Conservation (phyloP, 2,329 filamentous ascomycete species). For the Fusarium tanahbumbuense region DNA sequence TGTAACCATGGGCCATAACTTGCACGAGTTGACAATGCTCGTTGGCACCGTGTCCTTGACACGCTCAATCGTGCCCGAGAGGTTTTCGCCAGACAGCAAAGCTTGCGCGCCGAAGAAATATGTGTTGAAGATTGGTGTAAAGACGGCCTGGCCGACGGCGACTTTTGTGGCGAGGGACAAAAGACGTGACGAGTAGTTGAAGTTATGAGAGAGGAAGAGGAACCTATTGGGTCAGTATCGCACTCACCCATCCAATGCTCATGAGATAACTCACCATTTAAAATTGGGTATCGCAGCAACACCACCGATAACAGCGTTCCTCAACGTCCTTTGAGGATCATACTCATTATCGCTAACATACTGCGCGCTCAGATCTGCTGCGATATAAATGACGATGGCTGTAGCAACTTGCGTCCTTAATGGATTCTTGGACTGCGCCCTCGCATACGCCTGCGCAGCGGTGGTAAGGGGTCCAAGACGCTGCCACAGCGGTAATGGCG, state of each 20-base stretch:
- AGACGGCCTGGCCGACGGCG: conserved; percentile 79
- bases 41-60: conserved; percentile 80
- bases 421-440: conserved; percentile 77
- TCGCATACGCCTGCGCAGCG: conserved; percentile 70
- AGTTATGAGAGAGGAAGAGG: conserved; percentile 80
- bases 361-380: conserved; percentile 83
- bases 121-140: conserved; percentile 84
- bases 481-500: conserved; percentile 62
- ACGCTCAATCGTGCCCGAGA: conserved; percentile 74
- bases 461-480: conserved; percentile 68
- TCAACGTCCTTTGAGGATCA: conserved; percentile 74
- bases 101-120: conserved; percentile 88
- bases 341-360: conserved; percentile 72
- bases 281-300: conserved; percentile 81
- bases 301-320: conserved; percentile 80
- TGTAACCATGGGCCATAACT: conserved; percentile 89
- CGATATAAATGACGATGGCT: conserved; percentile 81
- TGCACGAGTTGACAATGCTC: conserved; percentile 81
- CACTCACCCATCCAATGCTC: too few relatives aligned
- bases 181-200: conserved; percentile 82
- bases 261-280: conserved; percentile 71
- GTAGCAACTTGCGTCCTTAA: conserved; percentile 83
- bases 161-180: conserved; percentile 82
- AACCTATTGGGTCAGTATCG: conserved; percentile 65
- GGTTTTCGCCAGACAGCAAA: conserved; percentile 74